These are phyloP conservation scores for Sporothrix brasiliensis DNA, from an alignment of 2,329 filamentous ascomycete genomes.

Conservation along the genomic window DNA sequence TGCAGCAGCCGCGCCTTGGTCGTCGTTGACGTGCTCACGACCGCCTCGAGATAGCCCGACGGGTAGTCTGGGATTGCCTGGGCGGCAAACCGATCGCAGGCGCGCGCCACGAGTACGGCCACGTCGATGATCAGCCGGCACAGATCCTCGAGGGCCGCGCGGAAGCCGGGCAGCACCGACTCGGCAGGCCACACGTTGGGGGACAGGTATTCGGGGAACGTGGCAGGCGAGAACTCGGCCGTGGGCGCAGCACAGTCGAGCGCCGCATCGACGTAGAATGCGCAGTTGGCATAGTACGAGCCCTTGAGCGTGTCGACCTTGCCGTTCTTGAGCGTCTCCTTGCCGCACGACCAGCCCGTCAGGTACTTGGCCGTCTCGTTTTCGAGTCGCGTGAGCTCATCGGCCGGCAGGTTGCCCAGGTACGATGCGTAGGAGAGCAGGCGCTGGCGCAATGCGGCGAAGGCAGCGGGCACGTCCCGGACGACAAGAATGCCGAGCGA, in stretches of 20 bases:
- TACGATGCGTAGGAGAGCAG: constrained; percentile 87
- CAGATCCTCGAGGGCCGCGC: constrained; percentile 69
- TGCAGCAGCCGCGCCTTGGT: constrained; percentile 91
- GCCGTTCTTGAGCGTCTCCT: constrained; percentile 77
- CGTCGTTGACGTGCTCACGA: constrained; percentile 81
- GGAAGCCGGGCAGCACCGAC: constrained; percentile 73
- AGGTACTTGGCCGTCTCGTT: constrained; percentile 65
- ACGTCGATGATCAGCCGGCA: constrained; percentile 87
- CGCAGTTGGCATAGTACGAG: constrained; percentile 82
- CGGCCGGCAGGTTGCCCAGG: constrained; percentile 74
- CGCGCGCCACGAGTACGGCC: constrained; percentile 83
- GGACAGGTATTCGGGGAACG: constrained; percentile 85
- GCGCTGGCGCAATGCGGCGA: constrained; percentile 68
- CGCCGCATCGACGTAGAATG: constrained; percentile 68
- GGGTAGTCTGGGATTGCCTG: constrained; percentile 77
- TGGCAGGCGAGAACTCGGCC: constrained; percentile 57
- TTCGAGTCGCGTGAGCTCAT: constrained; percentile 67
- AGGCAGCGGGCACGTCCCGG: constrained; percentile 75
- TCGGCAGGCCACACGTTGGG: constrained; percentile 85
- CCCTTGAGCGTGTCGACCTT: constrained; percentile 80
- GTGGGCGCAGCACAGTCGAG: constrained; percentile 66
- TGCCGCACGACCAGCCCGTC: constrained; percentile 78
- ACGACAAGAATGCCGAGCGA: constrained; percentile 95
- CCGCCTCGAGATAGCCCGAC: constrained; percentile 77
- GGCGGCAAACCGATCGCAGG: constrained; percentile 83